Evolutionary conservation across 331 rosid species (phyloP), one percentile per base, ranked within the genome.

Genomic region (Prunus yedoensis): DNA sequence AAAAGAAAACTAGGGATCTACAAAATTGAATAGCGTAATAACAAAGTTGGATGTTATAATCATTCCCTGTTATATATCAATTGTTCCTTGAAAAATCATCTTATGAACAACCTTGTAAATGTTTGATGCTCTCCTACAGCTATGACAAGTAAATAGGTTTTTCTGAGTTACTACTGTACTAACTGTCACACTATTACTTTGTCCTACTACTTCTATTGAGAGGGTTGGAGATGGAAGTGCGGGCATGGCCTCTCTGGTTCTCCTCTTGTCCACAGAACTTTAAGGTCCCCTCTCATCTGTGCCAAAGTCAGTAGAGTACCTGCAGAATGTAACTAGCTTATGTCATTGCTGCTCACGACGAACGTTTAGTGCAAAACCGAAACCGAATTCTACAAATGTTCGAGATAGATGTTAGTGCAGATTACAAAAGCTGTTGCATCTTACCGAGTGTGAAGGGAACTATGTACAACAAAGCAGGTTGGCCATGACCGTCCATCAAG

Each of bases 401-500:
- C 0, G 17, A 59, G 23, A 27, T 59, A 27, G 41, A 27, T 59
- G 65, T 60, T 60, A 28, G 16, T 27, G 75, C 30, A 12, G 10
- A 21, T 54, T 4, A 13, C 11, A 15, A 23, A 58, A 59, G 68
- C 50, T 0, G 21, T 16, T 38, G 65, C 2, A 18, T 49, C 96
- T 88, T 80, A 95, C 99, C 98, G 5, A 95, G 91, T 30, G 91
- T 95, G 81, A 95, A 95, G 10, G 99, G 99, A 59, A 95, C 98
- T 50, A 95, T 95, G 85, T 92, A 95, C 56, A 95, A 90, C 84
- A 95, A 84, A 82, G 99, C 99, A 1, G 99, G 99, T 79, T 95
- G 99, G 75, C 98, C 99, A 74, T 91, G 99, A 66, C 98, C 99
- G 66, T 95, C 99, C 99, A 95, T 95, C 81, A 95, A 77, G 90